phyloP scores from a whole-genome alignment of 345 rosid genomes.

The Populus ilicifolia region DNA sequence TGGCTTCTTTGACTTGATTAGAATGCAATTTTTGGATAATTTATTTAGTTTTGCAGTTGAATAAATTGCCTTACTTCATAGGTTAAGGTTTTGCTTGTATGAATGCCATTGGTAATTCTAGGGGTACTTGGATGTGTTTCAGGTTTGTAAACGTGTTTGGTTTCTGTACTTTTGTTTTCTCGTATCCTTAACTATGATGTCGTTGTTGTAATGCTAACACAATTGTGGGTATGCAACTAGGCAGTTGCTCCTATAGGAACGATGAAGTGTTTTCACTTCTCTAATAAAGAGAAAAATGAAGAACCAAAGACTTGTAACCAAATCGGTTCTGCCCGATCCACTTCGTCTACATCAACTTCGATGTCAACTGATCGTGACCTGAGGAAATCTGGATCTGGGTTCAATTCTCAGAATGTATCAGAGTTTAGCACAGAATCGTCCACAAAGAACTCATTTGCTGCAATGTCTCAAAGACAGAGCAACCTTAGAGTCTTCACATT shows the following conservation, averaged over 20 bases:
- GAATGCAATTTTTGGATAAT: not conserved
- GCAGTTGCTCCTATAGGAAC: constrained; percentile 26
- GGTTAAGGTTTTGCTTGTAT: not conserved
- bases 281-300: constrained; percentile 39
- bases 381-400: constrained; percentile 64
- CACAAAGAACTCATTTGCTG: constrained; percentile 55
- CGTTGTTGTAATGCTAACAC: not conserved
- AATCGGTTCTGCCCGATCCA: constrained; percentile 45
- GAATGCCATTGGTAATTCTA: not conserved
- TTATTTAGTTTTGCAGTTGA: not conserved
- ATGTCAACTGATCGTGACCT: constrained; percentile 44
- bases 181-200: not conserved
- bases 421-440: constrained; percentile 66
- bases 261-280: constrained; percentile 72
- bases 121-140: not conserved
- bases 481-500: constrained; percentile 70
- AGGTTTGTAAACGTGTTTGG: not conserved
- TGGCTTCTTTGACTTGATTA: not conserved
- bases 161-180: not conserved
- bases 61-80: no score
- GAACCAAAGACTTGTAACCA: constrained; percentile 39
- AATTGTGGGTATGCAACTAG: constrained; percentile 30
- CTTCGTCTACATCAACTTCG: constrained; percentile 30
- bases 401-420: constrained; percentile 58
- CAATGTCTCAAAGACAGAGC: constrained; percentile 61